Conservation (phyloP, 179 eudicot species). For the Patellifolia procumbens region DNA sequence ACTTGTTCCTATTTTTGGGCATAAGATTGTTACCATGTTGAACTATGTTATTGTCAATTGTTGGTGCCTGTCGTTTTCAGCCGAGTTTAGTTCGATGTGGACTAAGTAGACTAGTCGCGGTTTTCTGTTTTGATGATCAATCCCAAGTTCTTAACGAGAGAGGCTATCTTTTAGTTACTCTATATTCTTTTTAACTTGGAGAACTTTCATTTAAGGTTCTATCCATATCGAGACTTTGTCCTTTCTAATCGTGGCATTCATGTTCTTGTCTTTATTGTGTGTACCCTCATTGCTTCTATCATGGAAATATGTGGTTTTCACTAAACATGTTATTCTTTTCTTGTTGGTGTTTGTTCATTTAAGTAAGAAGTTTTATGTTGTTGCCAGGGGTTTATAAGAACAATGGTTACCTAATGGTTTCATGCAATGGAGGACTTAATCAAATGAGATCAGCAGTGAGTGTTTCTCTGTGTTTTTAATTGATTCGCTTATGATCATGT, state of each 20-base stretch:
- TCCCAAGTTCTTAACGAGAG: background rate
- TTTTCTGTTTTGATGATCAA: slow-evolving; percentile 11
- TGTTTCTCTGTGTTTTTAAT: slow-evolving; percentile 5
- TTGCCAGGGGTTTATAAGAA: slow-evolving; percentile 54
- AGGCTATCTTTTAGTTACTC: no score
- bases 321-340: background rate
- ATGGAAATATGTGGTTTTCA: background rate
- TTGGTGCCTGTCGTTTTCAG: slow-evolving; percentile 8
- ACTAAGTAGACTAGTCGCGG: background rate
- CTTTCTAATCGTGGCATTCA: background rate
- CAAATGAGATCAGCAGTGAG: slow-evolving; percentile 56
- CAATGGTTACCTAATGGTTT: slow-evolving; percentile 54
- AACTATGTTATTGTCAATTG: background rate
- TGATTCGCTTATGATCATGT: slow-evolving; percentile 1
- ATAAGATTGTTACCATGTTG: background rate
- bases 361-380: slow-evolving; percentile 17
- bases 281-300: slow-evolving; percentile 10
- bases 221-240: background rate
- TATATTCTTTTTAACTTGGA: background rate
- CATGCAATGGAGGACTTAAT: slow-evolving; percentile 60
- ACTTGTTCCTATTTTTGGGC: slow-evolving; percentile 6
- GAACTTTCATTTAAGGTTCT: background rate
- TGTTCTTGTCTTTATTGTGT: background rate
- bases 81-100: slow-evolving; percentile 4
- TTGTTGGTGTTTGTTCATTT: slow-evolving; percentile 1